Conservation (phyloP, 2,329 filamentous ascomycete genomes). For the Ophiostoma piceae region DNA sequence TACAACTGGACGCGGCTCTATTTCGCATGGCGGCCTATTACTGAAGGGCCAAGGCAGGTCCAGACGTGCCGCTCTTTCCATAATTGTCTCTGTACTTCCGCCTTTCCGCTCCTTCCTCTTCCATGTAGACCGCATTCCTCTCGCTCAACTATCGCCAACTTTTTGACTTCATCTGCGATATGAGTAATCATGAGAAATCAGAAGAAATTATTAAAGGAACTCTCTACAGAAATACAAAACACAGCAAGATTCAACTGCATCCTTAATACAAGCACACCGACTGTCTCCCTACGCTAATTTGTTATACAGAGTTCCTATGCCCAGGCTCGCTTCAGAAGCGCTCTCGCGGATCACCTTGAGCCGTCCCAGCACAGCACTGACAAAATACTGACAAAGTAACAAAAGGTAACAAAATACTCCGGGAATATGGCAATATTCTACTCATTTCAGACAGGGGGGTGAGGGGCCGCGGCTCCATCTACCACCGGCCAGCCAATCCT, state of each 20-base stretch:
- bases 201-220: too few species aligned
- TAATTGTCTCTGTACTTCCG: neutral
- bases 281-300: neutral
- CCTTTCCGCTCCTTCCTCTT: constrained; percentile 3
- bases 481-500: neutral
- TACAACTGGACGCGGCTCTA: neutral
- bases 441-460: neutral
- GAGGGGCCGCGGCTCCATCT: neutral
- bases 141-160: neutral
- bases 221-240: too few species aligned
- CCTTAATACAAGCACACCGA: neutral
- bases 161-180: neutral
- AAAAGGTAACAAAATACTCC: neutral
- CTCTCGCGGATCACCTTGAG: neutral
- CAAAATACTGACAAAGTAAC: too few species aligned
- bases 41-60: neutral
- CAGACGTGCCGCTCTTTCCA: neutral
- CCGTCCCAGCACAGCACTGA: neutral
- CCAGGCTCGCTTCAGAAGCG: neutral
- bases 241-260: neutral
- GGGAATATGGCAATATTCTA: neutral
- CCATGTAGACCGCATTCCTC: neutral
- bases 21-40: neutral
- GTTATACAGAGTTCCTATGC: neutral
- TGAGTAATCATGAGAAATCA: neutral